A percentile compares a stretch with the other conserved stretches of the same genome.
These are phyloP conservation scores for Tetraselmis striata DNA, from an alignment of 139 green algal genomes.

Conservation along the genomic window DNA sequence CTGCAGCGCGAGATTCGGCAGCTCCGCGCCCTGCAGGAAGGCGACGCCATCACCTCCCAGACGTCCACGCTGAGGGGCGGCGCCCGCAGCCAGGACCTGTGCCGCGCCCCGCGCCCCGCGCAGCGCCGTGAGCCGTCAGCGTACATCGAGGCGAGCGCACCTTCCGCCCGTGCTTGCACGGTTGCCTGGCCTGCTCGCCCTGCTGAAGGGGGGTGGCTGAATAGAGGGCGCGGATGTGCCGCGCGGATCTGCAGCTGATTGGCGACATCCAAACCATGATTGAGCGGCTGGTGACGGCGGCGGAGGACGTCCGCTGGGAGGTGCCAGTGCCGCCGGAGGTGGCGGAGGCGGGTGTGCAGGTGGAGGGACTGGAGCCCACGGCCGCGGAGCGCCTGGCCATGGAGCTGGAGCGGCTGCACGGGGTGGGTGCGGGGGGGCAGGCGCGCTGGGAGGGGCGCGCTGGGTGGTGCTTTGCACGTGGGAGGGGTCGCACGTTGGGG, in stretches of 20 bases:
- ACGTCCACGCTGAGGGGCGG: neutral
- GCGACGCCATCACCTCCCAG: neutral
- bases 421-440: too few species aligned
- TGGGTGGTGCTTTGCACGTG: too few species aligned
- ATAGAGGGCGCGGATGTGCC: too few species aligned
- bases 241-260: neutral
- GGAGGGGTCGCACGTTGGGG: too few species aligned
- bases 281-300: neutral
- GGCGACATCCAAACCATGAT: neutral
- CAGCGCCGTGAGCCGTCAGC: neutral
- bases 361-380: neutral
- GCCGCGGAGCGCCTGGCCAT: neutral
- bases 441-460: too few species aligned
- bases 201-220: too few species aligned
- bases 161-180: too few species aligned
- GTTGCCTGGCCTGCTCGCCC: too few species aligned
- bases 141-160: neutral
- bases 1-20: neutral
- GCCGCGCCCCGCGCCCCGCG: too few species aligned
- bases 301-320: neutral
- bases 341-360: neutral
- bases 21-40: neutral
- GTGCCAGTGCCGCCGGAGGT: neutral
- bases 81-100: neutral
- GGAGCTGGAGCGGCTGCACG: neutral